A percentile compares a stretch with the other conserved stretches of the same genome.
Conservation (phyloP, 331 rosid genomes). For the Stylosanthes scabra region DNA sequence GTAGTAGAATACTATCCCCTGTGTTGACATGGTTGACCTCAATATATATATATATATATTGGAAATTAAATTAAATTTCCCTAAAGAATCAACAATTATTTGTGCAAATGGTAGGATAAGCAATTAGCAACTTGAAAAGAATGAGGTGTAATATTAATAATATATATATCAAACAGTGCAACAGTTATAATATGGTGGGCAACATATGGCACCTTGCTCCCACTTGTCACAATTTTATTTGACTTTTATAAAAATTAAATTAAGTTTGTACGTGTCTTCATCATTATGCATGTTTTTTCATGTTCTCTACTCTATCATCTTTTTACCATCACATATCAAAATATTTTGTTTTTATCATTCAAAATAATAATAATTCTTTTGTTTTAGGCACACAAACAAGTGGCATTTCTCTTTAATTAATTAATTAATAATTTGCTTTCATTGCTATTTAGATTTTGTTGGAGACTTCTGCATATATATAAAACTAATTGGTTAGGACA, state of each 20-base stretch:
- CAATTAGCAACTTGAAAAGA: constrained; percentile 28
- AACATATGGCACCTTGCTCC: constrained; percentile 23
- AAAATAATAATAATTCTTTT: neutral
- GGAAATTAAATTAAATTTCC: neutral
- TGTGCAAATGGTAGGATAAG: neutral
- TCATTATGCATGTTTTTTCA: neutral
- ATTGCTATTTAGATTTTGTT: too few species aligned
- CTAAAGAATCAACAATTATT: neutral
- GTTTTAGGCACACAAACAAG: neutral
- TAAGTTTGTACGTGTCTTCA: too few species aligned
- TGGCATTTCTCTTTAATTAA: too few species aligned
- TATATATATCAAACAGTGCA: constrained; percentile 16
- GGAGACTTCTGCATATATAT: too few species aligned
- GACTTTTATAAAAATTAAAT: constrained; percentile 26
- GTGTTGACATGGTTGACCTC: constrained; percentile 63
- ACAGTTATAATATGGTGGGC: constrained; percentile 26
- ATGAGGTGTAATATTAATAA: neutral
- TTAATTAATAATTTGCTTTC: too few species aligned
- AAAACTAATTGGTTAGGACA: too few species aligned
- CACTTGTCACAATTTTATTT: constrained; percentile 47
- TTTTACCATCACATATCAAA: neutral
- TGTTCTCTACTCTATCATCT: neutral
- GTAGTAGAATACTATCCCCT: neutral
- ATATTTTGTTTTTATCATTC: neutral
- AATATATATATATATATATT: neutral